Conservation (phyloP, 2,329 filamentous ascomycete species). For the Ciborinia camelliae region DNA sequence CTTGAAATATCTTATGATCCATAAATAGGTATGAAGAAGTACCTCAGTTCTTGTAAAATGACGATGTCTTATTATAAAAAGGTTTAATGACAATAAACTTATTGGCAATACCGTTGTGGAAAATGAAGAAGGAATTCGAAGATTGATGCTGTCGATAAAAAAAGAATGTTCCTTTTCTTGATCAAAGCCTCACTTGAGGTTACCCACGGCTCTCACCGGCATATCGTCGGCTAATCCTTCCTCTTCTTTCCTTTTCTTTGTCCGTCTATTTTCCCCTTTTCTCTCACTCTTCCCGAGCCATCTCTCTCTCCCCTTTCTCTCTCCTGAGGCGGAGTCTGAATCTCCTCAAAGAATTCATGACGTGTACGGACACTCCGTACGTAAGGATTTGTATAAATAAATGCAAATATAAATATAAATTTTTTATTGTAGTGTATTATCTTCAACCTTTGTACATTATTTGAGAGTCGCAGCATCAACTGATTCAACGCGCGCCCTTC, state of each 20-base stretch:
- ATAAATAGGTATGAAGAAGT: too few species aligned
- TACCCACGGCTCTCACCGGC: not conserved
- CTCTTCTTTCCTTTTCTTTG: not conserved
- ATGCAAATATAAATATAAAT: not conserved
- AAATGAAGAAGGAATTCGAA: not conserved
- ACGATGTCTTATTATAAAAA: too few species aligned
- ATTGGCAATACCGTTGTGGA: not conserved
- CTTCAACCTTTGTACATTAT: not conserved
- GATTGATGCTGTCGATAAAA: not conserved
- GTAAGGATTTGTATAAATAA: not conserved
- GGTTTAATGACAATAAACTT: not conserved
- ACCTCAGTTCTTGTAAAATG: too few species aligned
- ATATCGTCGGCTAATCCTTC: not conserved
- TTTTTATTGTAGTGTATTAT: not conserved
- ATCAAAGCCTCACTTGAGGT: not conserved
- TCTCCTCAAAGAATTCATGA: not conserved
- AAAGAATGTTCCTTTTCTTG: not conserved
- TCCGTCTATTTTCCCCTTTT: not conserved
- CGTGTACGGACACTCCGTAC: not conserved
- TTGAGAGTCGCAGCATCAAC: not conserved
- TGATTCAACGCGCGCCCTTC: too few species aligned
- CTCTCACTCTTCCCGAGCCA: not conserved
- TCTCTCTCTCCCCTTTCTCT: not conserved
- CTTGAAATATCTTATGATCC: too few species aligned
- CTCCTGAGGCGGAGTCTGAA: not conserved